A percentile compares a stretch with the other conserved stretches of the same genome.
phyloP scores from a whole-genome alignment of 179 eudicot species.

The Amaranthus tricolor region DNA sequence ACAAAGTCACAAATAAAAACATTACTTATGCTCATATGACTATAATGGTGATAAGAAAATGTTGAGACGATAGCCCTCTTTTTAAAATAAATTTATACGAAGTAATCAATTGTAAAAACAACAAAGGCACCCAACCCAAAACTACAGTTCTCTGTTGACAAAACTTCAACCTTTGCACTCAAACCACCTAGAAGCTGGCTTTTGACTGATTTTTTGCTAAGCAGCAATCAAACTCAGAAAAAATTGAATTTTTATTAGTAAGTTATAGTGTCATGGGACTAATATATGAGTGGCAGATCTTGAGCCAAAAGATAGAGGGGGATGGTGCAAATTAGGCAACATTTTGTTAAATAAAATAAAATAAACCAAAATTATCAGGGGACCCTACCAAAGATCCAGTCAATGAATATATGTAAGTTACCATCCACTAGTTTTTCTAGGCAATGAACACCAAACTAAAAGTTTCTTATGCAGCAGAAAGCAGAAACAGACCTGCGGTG shows the following conservation, averaged over 20 bases:
- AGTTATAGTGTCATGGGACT: neutral
- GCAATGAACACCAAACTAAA: neutral
- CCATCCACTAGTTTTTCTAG: no score
- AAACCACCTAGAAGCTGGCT: neutral
- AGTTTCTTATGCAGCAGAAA: constrained; percentile 13
- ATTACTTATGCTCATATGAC: neutral
- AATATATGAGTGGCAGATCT: no score
- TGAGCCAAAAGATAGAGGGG: no score
- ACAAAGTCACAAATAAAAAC: neutral
- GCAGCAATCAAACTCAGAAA: neutral
- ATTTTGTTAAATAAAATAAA: no score
- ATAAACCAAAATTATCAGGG: no score
- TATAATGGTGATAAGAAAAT: neutral
- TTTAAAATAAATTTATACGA: neutral
- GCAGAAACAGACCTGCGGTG: constrained; percentile 64
- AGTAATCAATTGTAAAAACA: neutral
- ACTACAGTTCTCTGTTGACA: neutral
- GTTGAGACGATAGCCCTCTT: neutral
- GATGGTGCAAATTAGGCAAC: no score
- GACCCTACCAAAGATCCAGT: no score
- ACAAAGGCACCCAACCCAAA: neutral
- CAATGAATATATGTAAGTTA: no score
- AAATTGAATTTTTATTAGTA: neutral
- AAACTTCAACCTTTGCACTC: neutral
- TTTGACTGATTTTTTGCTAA: neutral